A percentile compares a stretch with the other conserved stretches of the same genome.
phyloP scores from a whole-genome alignment of 768 basidiomycete species.

The Leccinum subgranulosum region DNA sequence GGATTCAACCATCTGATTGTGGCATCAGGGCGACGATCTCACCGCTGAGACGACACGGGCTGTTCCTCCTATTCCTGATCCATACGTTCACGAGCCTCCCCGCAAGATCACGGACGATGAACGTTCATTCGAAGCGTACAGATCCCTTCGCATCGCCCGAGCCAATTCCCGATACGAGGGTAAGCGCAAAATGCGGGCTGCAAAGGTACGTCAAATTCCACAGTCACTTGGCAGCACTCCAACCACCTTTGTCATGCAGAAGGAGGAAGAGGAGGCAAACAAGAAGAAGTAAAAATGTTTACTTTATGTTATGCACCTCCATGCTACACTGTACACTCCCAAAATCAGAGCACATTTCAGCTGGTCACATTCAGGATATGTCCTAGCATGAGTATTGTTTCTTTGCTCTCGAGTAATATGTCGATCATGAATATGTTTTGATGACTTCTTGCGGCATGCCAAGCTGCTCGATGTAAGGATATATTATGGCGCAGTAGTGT shows the following conservation, averaged over 20 bases:
- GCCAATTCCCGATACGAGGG: slow-evolving; percentile 84
- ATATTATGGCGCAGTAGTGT: background rate
- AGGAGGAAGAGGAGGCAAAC: slow-evolving; percentile 87
- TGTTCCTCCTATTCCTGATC: slow-evolving; percentile 61
- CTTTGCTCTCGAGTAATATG: background rate
- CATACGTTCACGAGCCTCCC: slow-evolving; percentile 73
- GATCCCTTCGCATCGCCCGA: slow-evolving; percentile 80
- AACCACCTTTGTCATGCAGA: slow-evolving; percentile 41
- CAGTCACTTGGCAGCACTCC: slow-evolving; percentile 4
- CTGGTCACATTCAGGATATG: slow-evolving; percentile 23
- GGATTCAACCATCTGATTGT: slow-evolving; percentile 3
- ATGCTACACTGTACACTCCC: slow-evolving; percentile 31
- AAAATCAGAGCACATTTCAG: slow-evolving; percentile 34
- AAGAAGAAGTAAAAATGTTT: slow-evolving; percentile 74
- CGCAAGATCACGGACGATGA: slow-evolving; percentile 92
- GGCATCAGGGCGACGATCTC: slow-evolving; percentile 74
- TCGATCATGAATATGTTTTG: background rate
- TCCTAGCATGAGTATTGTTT: slow-evolving; percentile 26
- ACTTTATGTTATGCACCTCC: slow-evolving; percentile 17
- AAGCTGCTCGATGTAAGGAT: background rate
- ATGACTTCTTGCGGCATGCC: background rate
- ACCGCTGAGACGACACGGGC: slow-evolving; percentile 70
- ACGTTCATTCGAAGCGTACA: slow-evolving; percentile 85
- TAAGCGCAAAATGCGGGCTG: slow-evolving; percentile 78
- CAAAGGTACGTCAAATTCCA: slow-evolving; percentile 60